These are phyloP conservation scores for Rhynchospora breviuscula DNA, from an alignment of 176 grass and related monocot species.

Conservation along the genomic window DNA sequence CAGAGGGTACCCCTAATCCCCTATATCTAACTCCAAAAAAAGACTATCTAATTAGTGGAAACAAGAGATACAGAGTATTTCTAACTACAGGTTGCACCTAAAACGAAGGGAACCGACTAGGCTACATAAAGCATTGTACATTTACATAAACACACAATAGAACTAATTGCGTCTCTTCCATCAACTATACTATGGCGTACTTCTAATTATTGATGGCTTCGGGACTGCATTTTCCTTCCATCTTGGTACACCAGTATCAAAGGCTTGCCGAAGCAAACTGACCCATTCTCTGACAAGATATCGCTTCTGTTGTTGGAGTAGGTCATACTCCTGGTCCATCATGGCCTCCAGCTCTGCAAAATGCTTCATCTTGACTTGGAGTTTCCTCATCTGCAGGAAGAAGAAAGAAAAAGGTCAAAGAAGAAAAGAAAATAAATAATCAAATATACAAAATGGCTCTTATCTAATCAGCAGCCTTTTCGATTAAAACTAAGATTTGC, in stretches of 20 bases:
- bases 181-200: not conserved
- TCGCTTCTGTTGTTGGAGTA: slow-evolving; percentile 55
- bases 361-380: slow-evolving; percentile 83
- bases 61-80: not conserved
- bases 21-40: slow-evolving; percentile 1
- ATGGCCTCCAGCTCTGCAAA: slow-evolving; percentile 66
- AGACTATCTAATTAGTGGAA: slow-evolving; percentile 5
- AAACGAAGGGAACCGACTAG: not conserved
- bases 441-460: not conserved
- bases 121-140: slow-evolving; percentile 9
- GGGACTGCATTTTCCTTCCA: slow-evolving; percentile 54
- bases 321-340: slow-evolving; percentile 68
- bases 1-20: not conserved
- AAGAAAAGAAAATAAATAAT: not conserved
- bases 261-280: slow-evolving; percentile 41
- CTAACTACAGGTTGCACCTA: slow-evolving; percentile 13
- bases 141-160: slow-evolving; percentile 11
- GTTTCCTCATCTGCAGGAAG: slow-evolving; percentile 67
- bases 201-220: slow-evolving; percentile 28
- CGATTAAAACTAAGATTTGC: not conserved
- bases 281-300: slow-evolving; percentile 68
- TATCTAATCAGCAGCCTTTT: not conserved
- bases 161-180: not conserved
- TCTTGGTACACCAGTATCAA: slow-evolving; percentile 54
- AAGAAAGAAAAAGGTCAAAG: not conserved